Base-by-base conservation (phyloP, 108 stramenopile genomes). In the Cyclotella cryptica region DNA sequence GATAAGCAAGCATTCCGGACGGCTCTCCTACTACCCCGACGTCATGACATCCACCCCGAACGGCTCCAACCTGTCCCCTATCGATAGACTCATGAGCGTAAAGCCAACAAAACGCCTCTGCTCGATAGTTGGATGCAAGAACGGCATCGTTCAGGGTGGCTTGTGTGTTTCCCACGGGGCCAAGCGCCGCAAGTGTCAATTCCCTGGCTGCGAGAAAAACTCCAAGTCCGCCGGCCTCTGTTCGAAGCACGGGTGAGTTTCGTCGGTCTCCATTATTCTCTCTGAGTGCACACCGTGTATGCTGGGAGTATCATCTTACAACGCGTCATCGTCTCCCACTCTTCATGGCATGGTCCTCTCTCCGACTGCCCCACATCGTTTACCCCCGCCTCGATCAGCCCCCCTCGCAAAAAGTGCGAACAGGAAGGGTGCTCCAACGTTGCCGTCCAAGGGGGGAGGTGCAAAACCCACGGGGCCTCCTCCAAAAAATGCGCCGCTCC, bases 81-180 rank as follows among this genome's bases (percentile, higher is more conserved):
- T 35, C 35, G 4, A 57, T 28, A 19, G 14, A 24, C 1, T 57
- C 55, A 57, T 1, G 2, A 8, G 29, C 60, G 30, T 18, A 18
- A 61, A 18, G 28, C 60, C 35, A 2, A 29, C 9, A 29, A 69
- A 69, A 52, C 40, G 42, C 17, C 41, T 47, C 55, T 73, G 72
- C 22, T 51, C 72, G 60, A 19, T 73, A 10, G 42, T 22, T 18
- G 42, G 41, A 4, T 73, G 72, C 49, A 47, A 15, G 21, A 73
- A 73, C 60, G 43, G 76, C 28, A 39, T 55, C 22, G 76, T 77
- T 6, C 69, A 77, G 70, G 76, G 76, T 7, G 76, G 76, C 24
- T 60, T 71, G 14, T 77, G 76, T 59, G 69, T 77, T 7, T 28
- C 15, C 12, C 76, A 77, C 39, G 76, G 76, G 10, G 69, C 76